Percentiles rank a stretch among this genome's conserved stretches.
Evolutionary conservation across 495 filamentous ascomycete species (phyloP).

Genomic region (Aspergillus carlsbadensis): DNA sequence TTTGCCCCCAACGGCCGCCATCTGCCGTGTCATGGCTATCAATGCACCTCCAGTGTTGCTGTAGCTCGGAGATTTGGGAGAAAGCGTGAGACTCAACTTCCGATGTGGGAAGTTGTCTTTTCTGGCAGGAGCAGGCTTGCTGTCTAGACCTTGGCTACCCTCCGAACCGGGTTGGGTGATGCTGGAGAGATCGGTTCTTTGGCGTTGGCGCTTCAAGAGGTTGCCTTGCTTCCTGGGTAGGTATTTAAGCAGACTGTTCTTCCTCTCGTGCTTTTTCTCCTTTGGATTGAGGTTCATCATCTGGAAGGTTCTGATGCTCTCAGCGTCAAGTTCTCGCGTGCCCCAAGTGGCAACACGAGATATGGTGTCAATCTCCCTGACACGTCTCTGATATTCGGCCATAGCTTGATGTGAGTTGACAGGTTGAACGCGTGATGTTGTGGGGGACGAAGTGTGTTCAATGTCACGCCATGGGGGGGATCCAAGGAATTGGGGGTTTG

Average conservation of each 20-base stretch:
- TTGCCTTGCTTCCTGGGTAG: slow-evolving; percentile 45
- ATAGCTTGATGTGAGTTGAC: slow-evolving; percentile 47
- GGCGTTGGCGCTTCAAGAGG: slow-evolving; percentile 36
- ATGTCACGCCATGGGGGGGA: slow-evolving; percentile 46
- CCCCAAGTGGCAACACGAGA: slow-evolving; percentile 76
- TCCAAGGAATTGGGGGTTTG: slow-evolving; percentile 34
- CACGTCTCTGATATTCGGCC: slow-evolving; percentile 40
- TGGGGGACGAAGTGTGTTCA: slow-evolving; percentile 29
- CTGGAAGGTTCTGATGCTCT: slow-evolving; percentile 61
- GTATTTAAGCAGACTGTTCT: slow-evolving; percentile 49
- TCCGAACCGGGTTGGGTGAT: slow-evolving; percentile 24
- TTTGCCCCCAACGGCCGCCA: slow-evolving; percentile 63
- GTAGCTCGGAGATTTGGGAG: slow-evolving; percentile 57
- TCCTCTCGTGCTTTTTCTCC: slow-evolving; percentile 33
- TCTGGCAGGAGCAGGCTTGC: slow-evolving; percentile 23
- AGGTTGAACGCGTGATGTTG: slow-evolving; percentile 40
- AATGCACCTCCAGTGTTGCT: slow-evolving; percentile 56
- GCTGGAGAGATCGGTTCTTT: slow-evolving; percentile 35
- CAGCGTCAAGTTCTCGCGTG: slow-evolving; percentile 61
- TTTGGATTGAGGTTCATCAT: slow-evolving; percentile 57
- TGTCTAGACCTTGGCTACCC: slow-evolving; percentile 33
- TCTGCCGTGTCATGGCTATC: slow-evolving; percentile 59
- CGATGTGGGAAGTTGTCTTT: slow-evolving; percentile 56
- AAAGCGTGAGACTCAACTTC: slow-evolving; percentile 55
- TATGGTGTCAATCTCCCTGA: slow-evolving; percentile 43